A percentile compares a stretch with the other conserved stretches of the same genome.
phyloP scores from a whole-genome alignment of 305 asterid genomes.

The Solanum hybrid region DNA sequence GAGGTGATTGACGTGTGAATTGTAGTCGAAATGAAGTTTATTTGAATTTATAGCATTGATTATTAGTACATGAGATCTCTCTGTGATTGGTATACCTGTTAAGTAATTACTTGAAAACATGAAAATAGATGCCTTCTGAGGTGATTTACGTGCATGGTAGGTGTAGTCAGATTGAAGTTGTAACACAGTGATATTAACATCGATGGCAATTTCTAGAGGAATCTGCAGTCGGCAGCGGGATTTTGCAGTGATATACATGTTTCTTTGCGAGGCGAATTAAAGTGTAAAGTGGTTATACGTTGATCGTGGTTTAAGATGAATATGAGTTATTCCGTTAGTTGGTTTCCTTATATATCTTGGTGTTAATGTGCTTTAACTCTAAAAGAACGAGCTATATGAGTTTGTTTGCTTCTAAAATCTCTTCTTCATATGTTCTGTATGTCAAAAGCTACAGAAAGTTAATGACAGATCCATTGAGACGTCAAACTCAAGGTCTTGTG shows the following conservation, averaged over 20 bases:
- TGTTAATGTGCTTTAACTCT: neutral
- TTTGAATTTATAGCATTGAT: neutral
- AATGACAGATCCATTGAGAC: neutral
- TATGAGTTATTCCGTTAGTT: neutral
- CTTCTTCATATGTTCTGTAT: neutral
- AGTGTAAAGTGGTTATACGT: neutral
- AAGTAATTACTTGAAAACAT: neutral
- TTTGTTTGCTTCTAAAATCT: neutral
- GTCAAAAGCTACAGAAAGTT: neutral
- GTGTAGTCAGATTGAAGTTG: neutral
- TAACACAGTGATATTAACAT: neutral
- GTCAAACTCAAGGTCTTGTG: neutral
- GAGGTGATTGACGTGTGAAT: neutral
- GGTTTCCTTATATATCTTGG: neutral
- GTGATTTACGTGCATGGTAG: neutral
- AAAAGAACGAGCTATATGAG: neutral
- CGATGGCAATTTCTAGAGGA: neutral
- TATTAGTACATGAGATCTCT: neutral
- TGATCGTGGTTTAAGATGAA: neutral
- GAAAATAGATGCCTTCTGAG: neutral
- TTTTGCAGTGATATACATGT: neutral
- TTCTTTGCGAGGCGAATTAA: neutral
- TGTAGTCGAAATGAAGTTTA: neutral
- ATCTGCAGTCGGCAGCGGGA: neutral
- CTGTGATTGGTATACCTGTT: neutral